Base-by-base conservation (phyloP, 331 rosid genomes). In the Phaseolus coccineus region DNA sequence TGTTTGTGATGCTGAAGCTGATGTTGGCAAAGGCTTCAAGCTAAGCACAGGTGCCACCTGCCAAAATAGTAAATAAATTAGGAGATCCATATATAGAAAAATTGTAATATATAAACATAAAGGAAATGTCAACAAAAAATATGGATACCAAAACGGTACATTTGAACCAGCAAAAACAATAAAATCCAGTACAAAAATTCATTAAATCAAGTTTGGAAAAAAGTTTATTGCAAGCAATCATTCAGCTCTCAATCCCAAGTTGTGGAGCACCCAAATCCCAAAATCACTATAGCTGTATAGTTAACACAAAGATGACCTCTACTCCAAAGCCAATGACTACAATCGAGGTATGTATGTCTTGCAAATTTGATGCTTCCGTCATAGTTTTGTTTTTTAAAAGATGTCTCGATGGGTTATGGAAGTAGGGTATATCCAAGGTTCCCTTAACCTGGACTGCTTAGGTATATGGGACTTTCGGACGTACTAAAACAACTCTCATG, bases 41-140 rank as follows among this genome's bases (percentile, higher is more conserved):
- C 72, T 85, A 83, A 88, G 84, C 75, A 81, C 77, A 48, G 96
- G 94, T 72, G 90, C 87, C 69, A 88, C 96, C 97, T 93, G 82
- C 79, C 74, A 74, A 76, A 73, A 78, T 40, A 81, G 63, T 58
- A 8, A 63, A 67, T 57, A 25, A 71, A 65, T 56, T 69, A 55
- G 72, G 73, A 52, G 72, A 67, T 69, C 22, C 47, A 10, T 53
- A 19, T 16, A 67, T 55, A 58, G 39, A 77, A 68, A 19, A n/a
- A 61, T 46, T 51, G 47, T 46, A 67, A 56, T 8, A 37, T 64
- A 9, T 33, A 7, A 35, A 16, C 47, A 63, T 6, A n/a, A n/a
- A 63, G 69, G 47, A 35, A 63, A 16, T 24, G 33, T 35, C 30
- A 44, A 28, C 14, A 82, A 65, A 47, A 63, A 30, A 37, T 55